Evolutionary conservation across 805 yeast species (phyloP), one percentile per base, ranked within the genome.

Genomic region (Lipomyces sp.): DNA sequence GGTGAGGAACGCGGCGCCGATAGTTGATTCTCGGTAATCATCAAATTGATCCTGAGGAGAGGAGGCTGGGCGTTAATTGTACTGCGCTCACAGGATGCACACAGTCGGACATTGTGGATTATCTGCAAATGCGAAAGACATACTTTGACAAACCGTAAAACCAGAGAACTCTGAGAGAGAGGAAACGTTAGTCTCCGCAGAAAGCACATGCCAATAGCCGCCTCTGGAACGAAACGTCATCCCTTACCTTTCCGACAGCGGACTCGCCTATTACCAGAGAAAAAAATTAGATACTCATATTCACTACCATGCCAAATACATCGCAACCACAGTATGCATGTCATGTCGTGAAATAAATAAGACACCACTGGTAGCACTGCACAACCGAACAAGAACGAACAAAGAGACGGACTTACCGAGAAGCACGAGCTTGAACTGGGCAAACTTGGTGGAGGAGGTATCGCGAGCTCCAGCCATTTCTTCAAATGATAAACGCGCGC

Each of bases 1-100:
- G 16, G 97, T 87, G 35, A 93, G 77, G 68, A 91, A 93, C 0
- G 98, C 98, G 3, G 98, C 99, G n/a, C 99, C 99, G 48, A 93
- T 93, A 1, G 98, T 93, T 38, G 95, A 86, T 60, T 95, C 87
- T 52, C 91, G 79, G 58, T 80, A 79, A 28, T 80, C 83, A 59
- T 87, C 93, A 65, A 91, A 93, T 51, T 70, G 72, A 55, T 70
- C 73, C 62, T 61, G 39, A 6, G 16, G 22, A n/a, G n/a, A n/a
- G n/a, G n/a, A n/a, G n/a, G 18, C 31, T 28, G 11, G 31, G 7
- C 31, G 11, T 7, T 28, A 28, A 8, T 8, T 11, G 11, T 28
- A 11, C 31, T 11, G 11, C 11, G 31, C 31, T 7, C 31, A 28
- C 7, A 7, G 11, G 31, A 28, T 11, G 11, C 11, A 7, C 31